phyloP scores from a whole-genome alignment of 306 rosid genomes.

The Vigna nakashimae region DNA sequence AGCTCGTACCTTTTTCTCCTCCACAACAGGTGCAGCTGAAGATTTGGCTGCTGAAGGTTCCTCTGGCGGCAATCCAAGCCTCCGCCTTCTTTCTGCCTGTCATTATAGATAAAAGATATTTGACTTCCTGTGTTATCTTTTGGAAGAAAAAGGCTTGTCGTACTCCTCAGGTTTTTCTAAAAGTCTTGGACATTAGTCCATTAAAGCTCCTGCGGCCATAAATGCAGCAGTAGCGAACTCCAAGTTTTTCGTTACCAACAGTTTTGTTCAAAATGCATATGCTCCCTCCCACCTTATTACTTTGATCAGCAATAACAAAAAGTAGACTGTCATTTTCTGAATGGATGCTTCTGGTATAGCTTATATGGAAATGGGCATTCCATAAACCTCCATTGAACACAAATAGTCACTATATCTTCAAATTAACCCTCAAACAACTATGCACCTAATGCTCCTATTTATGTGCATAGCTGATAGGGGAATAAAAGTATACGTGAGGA shows the following conservation, averaged over 20 bases:
- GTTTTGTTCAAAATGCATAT: slow-evolving; percentile 9
- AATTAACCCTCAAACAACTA: neutral
- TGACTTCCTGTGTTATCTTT: slow-evolving; percentile 1
- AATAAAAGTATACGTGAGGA: too few relatives aligned
- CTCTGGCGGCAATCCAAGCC: slow-evolving; percentile 86
- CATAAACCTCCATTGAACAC: neutral
- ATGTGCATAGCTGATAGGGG: neutral
- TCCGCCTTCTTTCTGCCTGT: slow-evolving; percentile 94
- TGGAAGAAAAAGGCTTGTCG: slow-evolving; percentile 4
- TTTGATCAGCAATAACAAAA: slow-evolving; percentile 6
- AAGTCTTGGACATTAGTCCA: slow-evolving; percentile 17
- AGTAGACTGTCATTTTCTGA: slow-evolving; percentile 2
- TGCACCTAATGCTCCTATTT: neutral
- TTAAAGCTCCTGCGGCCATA: slow-evolving; percentile 27
- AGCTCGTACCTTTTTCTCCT: slow-evolving; percentile 80
- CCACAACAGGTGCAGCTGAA: slow-evolving; percentile 76
- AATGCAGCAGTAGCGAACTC: neutral
- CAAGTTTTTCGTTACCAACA: slow-evolving; percentile 21
- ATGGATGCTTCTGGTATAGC: neutral
- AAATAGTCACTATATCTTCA: slow-evolving; percentile 5
- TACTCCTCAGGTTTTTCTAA: slow-evolving; percentile 8
- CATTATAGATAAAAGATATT: slow-evolving; percentile 36
- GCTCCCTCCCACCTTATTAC: neutral
- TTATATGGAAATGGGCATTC: neutral
- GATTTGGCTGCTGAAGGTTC: slow-evolving; percentile 79